Evolutionary conservation across 208 protist species (phyloP), one percentile per base, ranked within the genome.

Genomic region (Vickermania spadyakhi): DNA sequence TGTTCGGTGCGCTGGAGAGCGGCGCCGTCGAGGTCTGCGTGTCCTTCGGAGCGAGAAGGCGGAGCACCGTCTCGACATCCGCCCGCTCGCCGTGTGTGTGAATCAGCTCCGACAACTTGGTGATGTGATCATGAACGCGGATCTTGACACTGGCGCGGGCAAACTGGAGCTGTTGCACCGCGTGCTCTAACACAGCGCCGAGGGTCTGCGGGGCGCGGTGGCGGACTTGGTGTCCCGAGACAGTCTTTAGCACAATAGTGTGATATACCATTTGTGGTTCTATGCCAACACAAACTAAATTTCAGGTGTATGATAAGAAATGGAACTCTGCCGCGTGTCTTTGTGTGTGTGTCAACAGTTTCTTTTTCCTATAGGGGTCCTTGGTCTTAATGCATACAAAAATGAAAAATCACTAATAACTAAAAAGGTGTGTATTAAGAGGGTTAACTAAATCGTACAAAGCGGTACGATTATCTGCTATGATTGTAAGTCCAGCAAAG

Each of bases 181-280:
- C 77, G 0, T 64, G 72, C 0, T 58, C 55, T 22, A 88, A 52
- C 31, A 88, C 57, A 7, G 59, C 52, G 2, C 56, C 54, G 30
- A 79, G 57, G 27, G 81, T 84, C 56, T 70, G 59, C 1, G 81
- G 81, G n/a, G 56, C 65, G 0, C n/a, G 49, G 21, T 84, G 60
- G 22, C 51, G 2, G 4, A 59, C 66, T 7, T 60, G 64, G 56
- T 77, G 77, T 7, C 81, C 81, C 1, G 72, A 70, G 7, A 79
- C 65, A n/a, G 60, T 81, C 23, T 68, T 79, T 52, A 88, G 62
- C 11, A 58, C 66, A 14, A 81, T 57, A 22, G 41, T n/a, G 7
- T 22, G 18, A 7, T 28, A 28, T 23, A 28, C 51, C 51, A 55
- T 27, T 45, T n/a, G n/a, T n/a, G n/a, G n/a, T n/a, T n/a, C n/a